Percentiles rank a stretch among this genome's conserved stretches.
Evolutionary conservation across 805 yeast species (phyloP).

Genomic region (Starmerella powellii): DNA sequence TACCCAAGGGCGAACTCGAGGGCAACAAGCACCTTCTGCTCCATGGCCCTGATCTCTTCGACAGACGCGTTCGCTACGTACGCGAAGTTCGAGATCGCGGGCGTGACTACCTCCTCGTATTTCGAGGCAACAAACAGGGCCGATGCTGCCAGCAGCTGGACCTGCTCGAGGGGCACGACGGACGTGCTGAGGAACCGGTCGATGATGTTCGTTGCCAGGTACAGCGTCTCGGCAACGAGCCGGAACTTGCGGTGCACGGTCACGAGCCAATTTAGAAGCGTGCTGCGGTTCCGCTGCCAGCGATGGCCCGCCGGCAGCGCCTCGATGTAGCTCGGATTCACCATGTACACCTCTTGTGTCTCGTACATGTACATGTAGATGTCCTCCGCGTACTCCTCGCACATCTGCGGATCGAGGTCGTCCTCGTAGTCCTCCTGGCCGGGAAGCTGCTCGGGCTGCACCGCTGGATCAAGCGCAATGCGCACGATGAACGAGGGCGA

Average conservation of each 20-base stretch:
- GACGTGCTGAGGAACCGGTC: conserved; percentile 73
- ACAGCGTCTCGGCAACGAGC: conserved; percentile 73
- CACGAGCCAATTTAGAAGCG: conserved; percentile 86
- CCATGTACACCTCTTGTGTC: conserved; percentile 61
- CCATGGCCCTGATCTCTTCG: conserved; percentile 72
- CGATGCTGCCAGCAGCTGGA: conserved; percentile 79
- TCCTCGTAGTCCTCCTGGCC: conserved; percentile 25
- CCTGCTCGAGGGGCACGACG: conserved; percentile 62
- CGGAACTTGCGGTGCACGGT: conserved; percentile 79
- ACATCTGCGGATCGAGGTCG: conserved; percentile 52
- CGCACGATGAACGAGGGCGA: conserved; percentile 3
- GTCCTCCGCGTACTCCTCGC: conserved; percentile 78
- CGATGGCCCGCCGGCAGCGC: conserved; percentile 50
- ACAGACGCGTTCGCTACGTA: conserved; percentile 61
- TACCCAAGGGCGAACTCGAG: conserved; percentile 65
- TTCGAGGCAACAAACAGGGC: conserved; percentile 82
- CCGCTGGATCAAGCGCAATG: not conserved
- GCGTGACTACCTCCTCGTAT: conserved; percentile 83
- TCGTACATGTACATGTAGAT: conserved; percentile 70
- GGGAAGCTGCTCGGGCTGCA: conserved; percentile 1
- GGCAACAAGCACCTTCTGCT: conserved; percentile 60
- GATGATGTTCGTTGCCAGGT: conserved; percentile 70
- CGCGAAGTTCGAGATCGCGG: conserved; percentile 73
- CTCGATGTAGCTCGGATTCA: conserved; percentile 42
- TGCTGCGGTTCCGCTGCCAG: conserved; percentile 65